A percentile compares a stretch with the other conserved stretches of the same genome.
Evolutionary conservation across 345 rosid species (phyloP).

Genomic region (Camelina hispida): DNA sequence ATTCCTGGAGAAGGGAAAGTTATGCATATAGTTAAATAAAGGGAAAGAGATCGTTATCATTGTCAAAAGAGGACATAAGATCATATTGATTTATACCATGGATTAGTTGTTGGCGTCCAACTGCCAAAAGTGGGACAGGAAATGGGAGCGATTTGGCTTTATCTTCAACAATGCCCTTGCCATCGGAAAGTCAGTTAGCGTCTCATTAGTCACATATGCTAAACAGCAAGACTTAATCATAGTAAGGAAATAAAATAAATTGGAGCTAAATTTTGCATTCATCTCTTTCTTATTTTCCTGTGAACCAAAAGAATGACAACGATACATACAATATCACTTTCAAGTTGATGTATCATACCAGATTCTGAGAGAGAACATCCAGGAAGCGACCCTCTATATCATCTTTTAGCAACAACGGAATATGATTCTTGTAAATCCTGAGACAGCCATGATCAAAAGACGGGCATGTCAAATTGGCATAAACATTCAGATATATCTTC

Average conservation of each 20-base stretch:
- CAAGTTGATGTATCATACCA: constrained; percentile 54
- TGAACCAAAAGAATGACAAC: constrained; percentile 10
- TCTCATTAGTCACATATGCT: constrained; percentile 37
- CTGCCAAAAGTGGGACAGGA: constrained; percentile 81
- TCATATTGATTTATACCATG: constrained; percentile 55
- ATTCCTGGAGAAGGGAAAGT: constrained; percentile 53
- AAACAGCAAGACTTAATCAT: constrained; percentile 31
- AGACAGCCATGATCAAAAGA: constrained; percentile 8
- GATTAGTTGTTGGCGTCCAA: constrained; percentile 81
- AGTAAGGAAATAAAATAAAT: not conserved
- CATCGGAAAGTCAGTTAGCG: constrained; percentile 43
- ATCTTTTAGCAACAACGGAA: constrained; percentile 66
- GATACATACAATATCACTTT: not conserved
- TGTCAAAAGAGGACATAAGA: not conserved
- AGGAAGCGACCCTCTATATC: constrained; percentile 54
- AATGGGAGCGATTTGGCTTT: constrained; percentile 75
- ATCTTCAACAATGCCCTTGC: constrained; percentile 68
- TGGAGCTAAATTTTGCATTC: not conserved
- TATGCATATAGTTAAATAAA: constrained; percentile 8
- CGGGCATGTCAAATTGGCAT: constrained; percentile 6
- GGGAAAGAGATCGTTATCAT: constrained; percentile 13
- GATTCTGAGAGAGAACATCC: constrained; percentile 57
- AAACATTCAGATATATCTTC: constrained; percentile 15
- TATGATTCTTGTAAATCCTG: constrained; percentile 75
- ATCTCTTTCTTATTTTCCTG: not conserved